These are phyloP conservation scores for Ascochyta koolunga DNA, from an alignment of 2,329 filamentous ascomycete species.

Conservation along the genomic window DNA sequence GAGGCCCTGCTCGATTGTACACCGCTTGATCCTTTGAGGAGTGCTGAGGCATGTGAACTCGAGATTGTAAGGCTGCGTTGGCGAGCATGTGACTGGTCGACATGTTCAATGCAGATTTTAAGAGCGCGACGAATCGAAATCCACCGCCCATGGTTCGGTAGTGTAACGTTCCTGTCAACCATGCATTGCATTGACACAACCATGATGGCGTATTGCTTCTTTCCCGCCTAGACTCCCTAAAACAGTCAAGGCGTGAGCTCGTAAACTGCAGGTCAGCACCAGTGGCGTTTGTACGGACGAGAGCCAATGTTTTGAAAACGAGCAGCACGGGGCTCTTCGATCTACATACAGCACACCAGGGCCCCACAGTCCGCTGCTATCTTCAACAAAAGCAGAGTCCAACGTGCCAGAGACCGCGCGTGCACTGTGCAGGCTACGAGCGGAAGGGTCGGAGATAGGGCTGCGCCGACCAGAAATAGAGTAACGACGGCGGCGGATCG, in stretches of 20 bases:
- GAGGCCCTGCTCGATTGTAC: not conserved
- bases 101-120: not conserved
- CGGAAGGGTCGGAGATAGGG: not conserved
- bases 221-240: constrained; percentile 22
- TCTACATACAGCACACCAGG: constrained; percentile 6
- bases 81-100: constrained; percentile 10
- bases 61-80: not conserved
- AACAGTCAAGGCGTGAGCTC: constrained; percentile 18
- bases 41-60: not conserved
- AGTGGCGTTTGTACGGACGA: constrained; percentile 21
- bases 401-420: constrained; percentile 1
- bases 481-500: constrained; percentile 11
- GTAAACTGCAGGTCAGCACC: constrained; percentile 34
- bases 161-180: constrained; percentile 25
- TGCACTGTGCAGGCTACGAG: not conserved
- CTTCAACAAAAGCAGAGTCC: no score
- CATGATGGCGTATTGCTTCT: constrained; percentile 22
- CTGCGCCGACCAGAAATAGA: constrained; percentile 1
- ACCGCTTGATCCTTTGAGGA: not conserved
- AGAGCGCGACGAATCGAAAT: constrained; percentile 1
- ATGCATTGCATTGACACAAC: constrained; percentile 5
- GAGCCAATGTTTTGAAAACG: constrained; percentile 17
- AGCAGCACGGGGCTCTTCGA: constrained; percentile 7
- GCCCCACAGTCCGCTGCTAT: constrained; percentile 18
- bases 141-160: not conserved